Evolutionary conservation across 1,284 basidiomycete genomes (phyloP), one percentile per base, ranked within the genome.

Genomic region (Cutaneotrichosporon sp.): DNA sequence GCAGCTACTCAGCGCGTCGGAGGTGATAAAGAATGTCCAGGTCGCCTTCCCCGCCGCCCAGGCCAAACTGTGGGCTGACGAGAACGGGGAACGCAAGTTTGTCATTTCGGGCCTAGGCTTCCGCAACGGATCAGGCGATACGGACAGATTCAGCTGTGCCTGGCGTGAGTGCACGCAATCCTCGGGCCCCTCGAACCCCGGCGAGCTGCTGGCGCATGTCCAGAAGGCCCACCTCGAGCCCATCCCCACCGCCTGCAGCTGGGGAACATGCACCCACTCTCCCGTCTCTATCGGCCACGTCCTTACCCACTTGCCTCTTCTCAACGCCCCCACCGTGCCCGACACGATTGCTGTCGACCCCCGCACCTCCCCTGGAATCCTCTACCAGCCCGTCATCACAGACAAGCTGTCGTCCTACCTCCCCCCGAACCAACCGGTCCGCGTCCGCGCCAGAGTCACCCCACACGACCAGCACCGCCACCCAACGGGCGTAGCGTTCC

Each of bases 21-120:
- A 75, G 50, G 67, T 74, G 16, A 74, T 75, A 62, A 72, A 71
- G 55, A 72, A 74, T 41, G 70, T 75, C 17, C 66, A 65, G n/a
- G 50, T 65, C 6, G 70, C 70, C 9, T 70, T 75, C 51, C 68
- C 70, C 0, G 71, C 71, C 1, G 68, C 71, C 3, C 58, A 54
- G 32, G 68, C 71, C 3, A 66, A 65, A 52, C 55, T 69, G 7
- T 67, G 62, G 60, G 47, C 55, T 19, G 68, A 71, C 39, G 65
- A 59, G 38, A 39, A 49, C 7, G 70, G 70, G 2, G 52, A 56
- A 31, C 61, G 68, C 37, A 68, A 68, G 54, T 74, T 74, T 57
- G 70, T 74, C 17, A 69, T 74, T 55, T 65, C 67, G 6, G 70
- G 71, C 5, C 61, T 74, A 35, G 71, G 71, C 3, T 74, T 71